A percentile compares a stretch with the other conserved stretches of the same genome.
Conservation (phyloP, 805 yeast genomes). For the Wickerhamomyces sydowiorum region DNA sequence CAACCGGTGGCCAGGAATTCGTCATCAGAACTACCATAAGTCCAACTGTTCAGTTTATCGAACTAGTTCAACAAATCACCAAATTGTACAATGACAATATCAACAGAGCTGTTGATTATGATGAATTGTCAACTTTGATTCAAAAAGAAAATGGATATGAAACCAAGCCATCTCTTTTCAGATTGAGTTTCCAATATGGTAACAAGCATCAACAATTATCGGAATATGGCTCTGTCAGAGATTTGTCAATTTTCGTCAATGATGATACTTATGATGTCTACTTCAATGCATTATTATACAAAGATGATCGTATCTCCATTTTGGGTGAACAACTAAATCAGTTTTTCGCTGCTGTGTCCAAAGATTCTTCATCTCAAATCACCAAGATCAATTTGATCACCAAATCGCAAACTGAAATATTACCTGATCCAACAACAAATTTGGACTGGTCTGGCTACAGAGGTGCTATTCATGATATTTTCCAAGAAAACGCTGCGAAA, state of each 20-base stretch:
- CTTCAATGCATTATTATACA: slow-evolving; percentile 76
- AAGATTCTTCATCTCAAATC: slow-evolving; percentile 35
- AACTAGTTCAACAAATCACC: slow-evolving; percentile 42
- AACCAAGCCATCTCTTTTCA: slow-evolving; percentile 55
- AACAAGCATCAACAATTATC: slow-evolving; percentile 19
- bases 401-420: slow-evolving; percentile 43
- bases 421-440: slow-evolving; percentile 86
- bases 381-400: slow-evolving; percentile 69
- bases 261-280: slow-evolving; percentile 36
- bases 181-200: slow-evolving; percentile 48
- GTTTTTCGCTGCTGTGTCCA: slow-evolving; percentile 35
- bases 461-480: slow-evolving; percentile 96
- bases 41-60: slow-evolving; percentile 47
- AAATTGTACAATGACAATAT: slow-evolving; percentile 31
- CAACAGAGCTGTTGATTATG: slow-evolving; percentile 38
- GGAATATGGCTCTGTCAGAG: slow-evolving; percentile 50
- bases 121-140: slow-evolving; percentile 49
- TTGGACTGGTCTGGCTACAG: slow-evolving; percentile 88
- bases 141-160: slow-evolving; percentile 46
- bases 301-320: slow-evolving; percentile 58
- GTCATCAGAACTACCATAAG: slow-evolving; percentile 59
- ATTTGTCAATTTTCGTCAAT: slow-evolving; percentile 49
- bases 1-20: slow-evolving; percentile 36
- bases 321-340: slow-evolving; percentile 69
- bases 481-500: slow-evolving; percentile 76